These are phyloP conservation scores for Pittosporum tobira DNA, from an alignment of 129 eudicot species.

Conservation along the genomic window DNA sequence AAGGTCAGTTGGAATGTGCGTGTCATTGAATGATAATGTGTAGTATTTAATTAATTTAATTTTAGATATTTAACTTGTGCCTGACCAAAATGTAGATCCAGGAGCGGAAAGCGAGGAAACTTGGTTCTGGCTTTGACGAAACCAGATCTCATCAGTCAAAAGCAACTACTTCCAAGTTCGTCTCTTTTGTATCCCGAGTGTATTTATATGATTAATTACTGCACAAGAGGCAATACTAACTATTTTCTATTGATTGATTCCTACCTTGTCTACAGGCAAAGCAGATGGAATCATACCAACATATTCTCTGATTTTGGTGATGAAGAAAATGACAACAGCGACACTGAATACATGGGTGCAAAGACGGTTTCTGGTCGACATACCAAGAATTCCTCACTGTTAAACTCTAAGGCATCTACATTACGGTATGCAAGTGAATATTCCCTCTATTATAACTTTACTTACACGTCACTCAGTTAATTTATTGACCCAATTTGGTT, in stretches of 20 bases:
- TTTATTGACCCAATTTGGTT: neutral
- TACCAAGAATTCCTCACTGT: conserved; percentile 28
- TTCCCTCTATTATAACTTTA: neutral
- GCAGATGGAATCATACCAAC: conserved; percentile 95
- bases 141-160: conserved; percentile 51
- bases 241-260: no score
- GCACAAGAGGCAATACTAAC: no score
- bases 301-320: conserved; percentile 84
- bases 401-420: conserved; percentile 37
- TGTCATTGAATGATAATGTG: neutral
- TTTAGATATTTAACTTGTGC: neutral
- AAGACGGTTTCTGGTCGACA: conserved; percentile 35
- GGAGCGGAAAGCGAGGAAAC: conserved; percentile 71
- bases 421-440: conserved; percentile 34
- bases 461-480: neutral
- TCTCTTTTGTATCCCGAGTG: neutral
- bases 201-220: no score
- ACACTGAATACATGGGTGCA: conserved; percentile 39
- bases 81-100: conserved; percentile 47
- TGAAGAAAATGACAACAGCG: conserved; percentile 48
- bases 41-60: neutral
- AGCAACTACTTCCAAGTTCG: conserved; percentile 92
- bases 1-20: conserved; percentile 49
- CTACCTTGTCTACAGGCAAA: conserved; percentile 35
- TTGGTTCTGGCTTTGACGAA: conserved; percentile 44